Conservation (phyloP, 164 flowering plant species). For the Piper longum region DNA sequence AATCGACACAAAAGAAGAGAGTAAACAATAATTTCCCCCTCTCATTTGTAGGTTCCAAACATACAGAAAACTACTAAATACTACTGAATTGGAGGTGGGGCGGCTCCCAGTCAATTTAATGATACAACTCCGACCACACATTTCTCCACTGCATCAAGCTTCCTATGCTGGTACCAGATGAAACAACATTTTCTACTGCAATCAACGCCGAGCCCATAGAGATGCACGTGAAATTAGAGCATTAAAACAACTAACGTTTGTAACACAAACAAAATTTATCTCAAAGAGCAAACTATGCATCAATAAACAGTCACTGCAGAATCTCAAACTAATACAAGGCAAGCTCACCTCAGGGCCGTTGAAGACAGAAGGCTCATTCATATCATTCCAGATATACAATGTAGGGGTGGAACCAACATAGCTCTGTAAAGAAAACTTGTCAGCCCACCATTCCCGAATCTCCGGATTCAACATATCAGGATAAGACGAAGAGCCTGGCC, state of each 20-base stretch:
- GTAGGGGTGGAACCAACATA: conserved; percentile 93
- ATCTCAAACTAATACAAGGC: neutral
- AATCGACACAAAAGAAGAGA: neutral
- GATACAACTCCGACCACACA: too few species aligned
- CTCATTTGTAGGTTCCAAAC: neutral
- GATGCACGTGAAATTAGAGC: neutral
- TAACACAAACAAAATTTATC: too few species aligned
- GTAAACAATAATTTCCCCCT: neutral
- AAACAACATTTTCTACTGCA: neutral
- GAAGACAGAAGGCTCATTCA: conserved; percentile 99
- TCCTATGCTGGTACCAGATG: too few species aligned
- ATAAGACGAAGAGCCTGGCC: conserved; percentile 98
- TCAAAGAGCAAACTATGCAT: neutral
- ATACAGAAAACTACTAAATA: neutral
- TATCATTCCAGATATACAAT: conserved; percentile 96
- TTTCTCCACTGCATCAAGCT: too few species aligned
- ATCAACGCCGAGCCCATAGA: neutral
- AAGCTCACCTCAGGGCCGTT: conserved; percentile 88
- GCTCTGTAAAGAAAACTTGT: conserved; percentile 53
- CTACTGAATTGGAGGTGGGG: neutral
- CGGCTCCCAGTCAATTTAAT: too few species aligned
- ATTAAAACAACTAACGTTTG: neutral
- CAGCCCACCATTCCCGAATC: conserved; percentile 91
- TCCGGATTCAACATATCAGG: conserved; percentile 68
- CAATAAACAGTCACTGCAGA: neutral